Evolutionary conservation across 2,329 filamentous ascomycete species (phyloP), one percentile per base, ranked within the genome.

Genomic region (Raffaelea arxii): DNA sequence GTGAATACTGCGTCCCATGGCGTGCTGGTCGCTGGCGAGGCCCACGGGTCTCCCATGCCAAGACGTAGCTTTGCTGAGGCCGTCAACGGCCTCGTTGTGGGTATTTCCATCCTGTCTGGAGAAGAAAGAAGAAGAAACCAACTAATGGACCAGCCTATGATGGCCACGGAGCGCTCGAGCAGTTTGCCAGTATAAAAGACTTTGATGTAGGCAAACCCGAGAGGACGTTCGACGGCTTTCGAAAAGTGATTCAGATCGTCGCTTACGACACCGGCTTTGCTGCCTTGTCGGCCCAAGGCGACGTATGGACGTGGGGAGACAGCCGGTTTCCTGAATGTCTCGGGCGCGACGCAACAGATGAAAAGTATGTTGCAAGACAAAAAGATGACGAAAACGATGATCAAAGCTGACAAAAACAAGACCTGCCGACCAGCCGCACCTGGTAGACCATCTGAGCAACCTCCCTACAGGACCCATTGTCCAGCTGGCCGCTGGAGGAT

Each of bases 281-380:
- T 4, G 65, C 71, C 14, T 60, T 77, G 6, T 60, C 68, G 2
- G 46, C 64, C 1, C 56, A 66, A 11, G 70, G 68, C n/a, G 56
- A 60, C 2, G 71, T 78, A 23, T 69, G 64, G 51, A 74, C 72
- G 0, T 67, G 71, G 58, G 81, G 81, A 7, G 80, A 85, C 53
- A 62, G 69, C 41, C 72, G 81, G 16, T 82, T 77, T 53, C 61
- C 65, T 24, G 64, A 69, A 30, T 77, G 74, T 46, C 70, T 85
- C 1, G 79, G 75, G 5, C 70, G 80, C 18, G 63, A 70, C 3
- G 56, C 67, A 4, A 60, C 63, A 6, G 53, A 58, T 3, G 58
- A 63, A 5, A 62, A 55, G 65, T 72, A 54, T 51, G 59, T 46
- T 27, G 16, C 44, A n/a, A n/a, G n/a, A n/a, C n/a, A n/a, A n/a